A percentile compares a stretch with the other conserved stretches of the same genome.
Conservation (phyloP, 208 protist species). For the Trypanosoma vivax region DNA sequence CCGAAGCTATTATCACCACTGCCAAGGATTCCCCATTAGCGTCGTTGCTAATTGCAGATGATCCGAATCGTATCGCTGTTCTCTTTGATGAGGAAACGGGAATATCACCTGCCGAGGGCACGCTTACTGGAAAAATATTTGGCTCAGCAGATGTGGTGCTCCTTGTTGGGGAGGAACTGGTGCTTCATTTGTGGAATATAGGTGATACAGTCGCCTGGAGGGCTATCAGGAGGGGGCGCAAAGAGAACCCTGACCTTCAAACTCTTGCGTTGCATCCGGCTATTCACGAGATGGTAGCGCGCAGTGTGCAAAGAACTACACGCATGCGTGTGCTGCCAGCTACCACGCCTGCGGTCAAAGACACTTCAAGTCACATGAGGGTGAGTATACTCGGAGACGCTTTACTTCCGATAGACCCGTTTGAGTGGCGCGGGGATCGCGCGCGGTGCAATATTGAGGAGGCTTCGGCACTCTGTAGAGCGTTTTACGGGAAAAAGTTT, state of each 20-base stretch:
- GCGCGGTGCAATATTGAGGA: slow-evolving; percentile 62
- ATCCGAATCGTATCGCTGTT: slow-evolving; percentile 50
- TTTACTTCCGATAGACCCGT: slow-evolving; percentile 72
- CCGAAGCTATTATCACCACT: slow-evolving; percentile 60
- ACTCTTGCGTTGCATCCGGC: slow-evolving; percentile 10
- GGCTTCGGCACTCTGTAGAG: slow-evolving; percentile 55
- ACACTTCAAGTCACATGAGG: slow-evolving; percentile 32
- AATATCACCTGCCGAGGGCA: slow-evolving; percentile 15
- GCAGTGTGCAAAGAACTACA: slow-evolving; percentile 18
- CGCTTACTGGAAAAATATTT: slow-evolving; percentile 28
- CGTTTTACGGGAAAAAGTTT: slow-evolving; percentile 80
- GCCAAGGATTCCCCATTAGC: slow-evolving; percentile 29
- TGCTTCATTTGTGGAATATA: slow-evolving; percentile 56
- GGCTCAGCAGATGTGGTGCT: slow-evolving; percentile 40
- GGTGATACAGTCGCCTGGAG: slow-evolving; percentile 28
- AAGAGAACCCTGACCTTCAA: slow-evolving; percentile 3
- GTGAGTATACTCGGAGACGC: slow-evolving; percentile 60
- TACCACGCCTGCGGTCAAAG: slow-evolving; percentile 64
- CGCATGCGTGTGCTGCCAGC: slow-evolving; percentile 36
- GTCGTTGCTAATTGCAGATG: slow-evolving; percentile 42
- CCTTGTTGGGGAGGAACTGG: slow-evolving; percentile 41
- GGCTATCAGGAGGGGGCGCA: slow-evolving; percentile 26
- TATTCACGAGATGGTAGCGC: slow-evolving; percentile 19
- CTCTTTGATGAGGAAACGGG: slow-evolving; percentile 61
- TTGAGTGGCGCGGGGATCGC: slow-evolving; percentile 80